Base-by-base conservation (phyloP, 139 green algal species). In the Micromonas pusilla region DNA sequence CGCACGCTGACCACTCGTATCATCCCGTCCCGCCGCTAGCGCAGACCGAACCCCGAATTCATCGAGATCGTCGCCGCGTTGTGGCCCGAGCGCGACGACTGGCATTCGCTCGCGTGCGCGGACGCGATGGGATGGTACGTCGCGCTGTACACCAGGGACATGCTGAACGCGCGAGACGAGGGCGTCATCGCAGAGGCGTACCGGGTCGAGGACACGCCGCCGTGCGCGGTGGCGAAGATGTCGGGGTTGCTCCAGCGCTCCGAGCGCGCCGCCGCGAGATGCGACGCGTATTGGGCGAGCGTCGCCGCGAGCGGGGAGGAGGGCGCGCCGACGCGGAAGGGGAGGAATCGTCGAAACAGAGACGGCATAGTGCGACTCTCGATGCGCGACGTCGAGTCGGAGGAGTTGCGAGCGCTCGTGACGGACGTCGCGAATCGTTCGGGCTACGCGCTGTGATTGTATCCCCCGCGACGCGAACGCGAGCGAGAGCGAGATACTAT, bases 141-240 rank as follows among this genome's bases (percentile, higher is more conserved):
- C 25, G 36, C 45, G 37, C 36, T 65, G 36, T 76, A 76, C 33
- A 76, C 31, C 19, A 31, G 70, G 32, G 70, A 33, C 30, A 76
- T 76, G 34, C 70, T 65, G 36, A 20, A 31, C 2, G 30, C 38
- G 9, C 30, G 38, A 25, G 70, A 57, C 45, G 45, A 9, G 9
- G 45, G 45, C 45, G 9, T 57, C 45, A 57, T 57, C 45, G 45
- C 38, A 6, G 70, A 28, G 36, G 38, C 30, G 72, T 79, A 68
- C 57, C 52, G 72, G 13, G 72, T 79, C 23, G 72, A 79, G 72
- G 52, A 79, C 54, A 68, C 72, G 30, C 25, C 21, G 3, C 52
- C 72, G 21, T 79, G 72, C 57, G 52, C 71, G 1, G 72, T 79
- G 52, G 52, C 52, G 16, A 6, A 4, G 33, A 3, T 20, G 3